Percentiles rank a stretch among this genome's conserved stretches.
Evolutionary conservation across 352 stramenopile species (phyloP).

Genomic region (Aphanomyces euteiches): DNA sequence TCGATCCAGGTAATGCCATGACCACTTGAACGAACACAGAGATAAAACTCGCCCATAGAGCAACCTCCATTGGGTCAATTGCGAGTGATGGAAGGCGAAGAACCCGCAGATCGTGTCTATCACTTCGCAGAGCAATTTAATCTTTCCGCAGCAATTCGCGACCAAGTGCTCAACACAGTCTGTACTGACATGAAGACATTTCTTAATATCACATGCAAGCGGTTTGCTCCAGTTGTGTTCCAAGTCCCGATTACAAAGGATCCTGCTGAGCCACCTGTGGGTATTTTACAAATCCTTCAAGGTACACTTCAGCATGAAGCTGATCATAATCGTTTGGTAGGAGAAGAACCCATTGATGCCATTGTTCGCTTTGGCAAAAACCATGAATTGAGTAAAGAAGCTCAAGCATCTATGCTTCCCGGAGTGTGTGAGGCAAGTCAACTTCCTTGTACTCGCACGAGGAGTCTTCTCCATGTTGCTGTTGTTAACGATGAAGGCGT

Average conservation of each 20-base stretch:
- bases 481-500: constrained; percentile 48
- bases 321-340: constrained; percentile 1
- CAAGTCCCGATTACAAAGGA: constrained; percentile 56
- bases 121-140: constrained; percentile 55
- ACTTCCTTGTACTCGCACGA: constrained; percentile 49
- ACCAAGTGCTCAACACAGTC: constrained; percentile 51
- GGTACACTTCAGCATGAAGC: not conserved
- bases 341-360: constrained; percentile 68
- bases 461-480: constrained; percentile 56
- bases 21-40: no score
- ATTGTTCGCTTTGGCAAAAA: constrained; percentile 72
- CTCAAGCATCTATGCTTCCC: constrained; percentile 54
- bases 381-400: constrained; percentile 47
- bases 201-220: constrained; percentile 44
- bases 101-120: constrained; percentile 67
- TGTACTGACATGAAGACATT: constrained; percentile 38
- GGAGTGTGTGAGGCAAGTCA: constrained; percentile 55
- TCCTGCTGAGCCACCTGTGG: constrained; percentile 45
- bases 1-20: constrained; percentile 8
- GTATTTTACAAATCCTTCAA: constrained; percentile 53
- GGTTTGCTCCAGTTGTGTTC: constrained; percentile 63
- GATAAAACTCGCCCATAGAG: not conserved
- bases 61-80: constrained; percentile 45
- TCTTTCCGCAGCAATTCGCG: constrained; percentile 38
- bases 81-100: constrained; percentile 62